Conservation (phyloP, 192 early-diverging fungal species). For the Backusella parvicylindrica region DNA sequence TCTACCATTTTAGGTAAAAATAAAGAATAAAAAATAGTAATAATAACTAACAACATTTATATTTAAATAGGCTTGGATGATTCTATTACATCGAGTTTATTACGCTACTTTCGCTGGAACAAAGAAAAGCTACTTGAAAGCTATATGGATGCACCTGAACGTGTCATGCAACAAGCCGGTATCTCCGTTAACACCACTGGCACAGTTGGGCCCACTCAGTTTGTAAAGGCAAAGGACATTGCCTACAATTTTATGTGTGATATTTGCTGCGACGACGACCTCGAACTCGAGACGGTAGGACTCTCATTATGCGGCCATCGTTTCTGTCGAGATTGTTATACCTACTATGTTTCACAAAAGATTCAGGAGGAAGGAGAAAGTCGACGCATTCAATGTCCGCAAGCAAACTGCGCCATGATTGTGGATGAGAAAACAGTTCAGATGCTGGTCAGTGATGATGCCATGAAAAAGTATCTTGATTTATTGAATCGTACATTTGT, state of each 20-base stretch:
- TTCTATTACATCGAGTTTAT: slow-evolving; percentile 54
- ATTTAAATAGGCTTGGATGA: slow-evolving; percentile 45
- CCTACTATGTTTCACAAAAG: slow-evolving; percentile 81
- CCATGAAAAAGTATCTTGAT: slow-evolving; percentile 57
- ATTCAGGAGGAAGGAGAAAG: slow-evolving; percentile 87
- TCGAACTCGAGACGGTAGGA: slow-evolving; percentile 58
- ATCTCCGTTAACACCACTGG: slow-evolving; percentile 55
- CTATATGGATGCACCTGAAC: slow-evolving; percentile 68
- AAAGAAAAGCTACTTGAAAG: slow-evolving; percentile 81
- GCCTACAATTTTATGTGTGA: slow-evolving; percentile 68
- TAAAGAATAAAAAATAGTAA: neutral
- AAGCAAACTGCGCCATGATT: slow-evolving; percentile 69
- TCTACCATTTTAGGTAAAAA: slow-evolving; percentile 60
- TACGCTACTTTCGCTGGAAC: slow-evolving; percentile 82
- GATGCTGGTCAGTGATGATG: slow-evolving; percentile 54
- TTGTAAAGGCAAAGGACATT: neutral
- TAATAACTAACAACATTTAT: slow-evolving; percentile 19
- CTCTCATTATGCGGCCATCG: slow-evolving; percentile 78
- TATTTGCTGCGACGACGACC: slow-evolving; percentile 84
- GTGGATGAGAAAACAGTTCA: slow-evolving; percentile 83
- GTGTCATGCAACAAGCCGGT: slow-evolving; percentile 63
- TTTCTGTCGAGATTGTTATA: slow-evolving; percentile 87
- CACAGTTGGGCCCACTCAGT: slow-evolving; percentile 15
- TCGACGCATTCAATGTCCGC: slow-evolving; percentile 82
- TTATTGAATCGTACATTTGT: slow-evolving; percentile 90